phyloP scores from a whole-genome alignment of 345 rosid species.

The sweet orange (Citrus sinensis) region DNA sequence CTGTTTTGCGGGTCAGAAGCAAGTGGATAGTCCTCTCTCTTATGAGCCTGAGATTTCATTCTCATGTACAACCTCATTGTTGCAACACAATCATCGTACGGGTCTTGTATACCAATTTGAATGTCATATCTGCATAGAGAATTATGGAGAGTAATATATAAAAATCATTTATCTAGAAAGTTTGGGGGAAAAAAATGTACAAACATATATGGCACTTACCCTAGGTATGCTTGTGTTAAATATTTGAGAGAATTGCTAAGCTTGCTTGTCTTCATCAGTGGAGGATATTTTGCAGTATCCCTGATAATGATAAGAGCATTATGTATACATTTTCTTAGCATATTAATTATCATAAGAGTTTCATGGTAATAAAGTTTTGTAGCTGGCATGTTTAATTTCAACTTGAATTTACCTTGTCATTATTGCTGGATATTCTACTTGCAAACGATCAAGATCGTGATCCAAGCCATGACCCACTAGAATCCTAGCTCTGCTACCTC shows the following conservation, averaged over 20 bases:
- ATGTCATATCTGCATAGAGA: slow-evolving; percentile 57
- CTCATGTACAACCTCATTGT: slow-evolving; percentile 87
- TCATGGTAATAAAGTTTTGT: too few relatives aligned
- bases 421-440: slow-evolving; percentile 69
- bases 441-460: slow-evolving; percentile 69
- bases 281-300: slow-evolving; percentile 85
- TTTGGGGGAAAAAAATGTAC: background rate
- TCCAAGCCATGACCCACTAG: slow-evolving; percentile 91
- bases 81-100: slow-evolving; percentile 85
- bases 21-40: slow-evolving; percentile 54
- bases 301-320: slow-evolving; percentile 25
- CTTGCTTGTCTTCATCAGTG: slow-evolving; percentile 94
- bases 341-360: too few relatives aligned
- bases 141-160: background rate
- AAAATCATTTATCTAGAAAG: background rate
- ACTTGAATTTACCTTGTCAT: slow-evolving; percentile 60
- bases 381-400: too few relatives aligned
- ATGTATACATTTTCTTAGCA: background rate
- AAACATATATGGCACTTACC: slow-evolving; percentile 33
- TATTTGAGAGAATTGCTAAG: slow-evolving; percentile 90
- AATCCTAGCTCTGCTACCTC: slow-evolving; percentile 77
- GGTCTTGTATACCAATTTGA: slow-evolving; percentile 72
- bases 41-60: slow-evolving; percentile 72
- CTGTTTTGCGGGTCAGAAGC: slow-evolving; percentile 77
- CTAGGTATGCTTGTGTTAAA: slow-evolving; percentile 84